Evolutionary conservation across 495 filamentous ascomycete species (phyloP).

Genomic region (Tuber borchii): DNA sequence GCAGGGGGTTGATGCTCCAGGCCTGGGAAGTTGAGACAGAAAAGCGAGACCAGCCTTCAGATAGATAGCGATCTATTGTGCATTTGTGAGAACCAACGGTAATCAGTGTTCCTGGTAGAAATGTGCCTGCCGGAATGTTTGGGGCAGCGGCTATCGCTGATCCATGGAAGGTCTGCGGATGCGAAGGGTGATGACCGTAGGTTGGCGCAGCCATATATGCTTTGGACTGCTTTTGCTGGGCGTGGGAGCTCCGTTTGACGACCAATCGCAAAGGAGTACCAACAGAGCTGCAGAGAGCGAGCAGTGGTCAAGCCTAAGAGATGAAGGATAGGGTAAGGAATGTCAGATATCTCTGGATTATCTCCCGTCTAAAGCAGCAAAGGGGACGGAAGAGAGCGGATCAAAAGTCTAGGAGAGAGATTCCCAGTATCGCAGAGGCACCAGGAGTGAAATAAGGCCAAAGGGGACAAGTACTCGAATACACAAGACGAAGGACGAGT

Average conservation of each 20-base stretch:
- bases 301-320: constrained; percentile 14
- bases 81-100: constrained; percentile 89
- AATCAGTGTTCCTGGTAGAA: constrained; percentile 87
- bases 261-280: constrained; percentile 24
- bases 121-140: constrained; percentile 74
- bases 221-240: constrained; percentile 9
- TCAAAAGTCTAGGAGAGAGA: neutral
- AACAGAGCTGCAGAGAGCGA: constrained; percentile 25
- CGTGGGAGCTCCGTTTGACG: constrained; percentile 23
- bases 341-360: neutral
- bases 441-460: constrained; percentile 1
- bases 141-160: constrained; percentile 46
- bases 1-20: neutral
- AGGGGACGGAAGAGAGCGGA: constrained; percentile 11
- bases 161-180: constrained; percentile 37
- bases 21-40: neutral
- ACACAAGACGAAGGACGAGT: neutral
- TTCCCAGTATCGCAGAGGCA: neutral
- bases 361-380: constrained; percentile 19
- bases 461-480: neutral
- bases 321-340: constrained; percentile 7
- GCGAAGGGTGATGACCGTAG: constrained; percentile 40
- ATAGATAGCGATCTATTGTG: constrained; percentile 95
- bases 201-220: constrained; percentile 42
- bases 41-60: constrained; percentile 56